phyloP scores from a whole-genome alignment of 176 grass and related monocot genomes.

The Lolium multiflorum region DNA sequence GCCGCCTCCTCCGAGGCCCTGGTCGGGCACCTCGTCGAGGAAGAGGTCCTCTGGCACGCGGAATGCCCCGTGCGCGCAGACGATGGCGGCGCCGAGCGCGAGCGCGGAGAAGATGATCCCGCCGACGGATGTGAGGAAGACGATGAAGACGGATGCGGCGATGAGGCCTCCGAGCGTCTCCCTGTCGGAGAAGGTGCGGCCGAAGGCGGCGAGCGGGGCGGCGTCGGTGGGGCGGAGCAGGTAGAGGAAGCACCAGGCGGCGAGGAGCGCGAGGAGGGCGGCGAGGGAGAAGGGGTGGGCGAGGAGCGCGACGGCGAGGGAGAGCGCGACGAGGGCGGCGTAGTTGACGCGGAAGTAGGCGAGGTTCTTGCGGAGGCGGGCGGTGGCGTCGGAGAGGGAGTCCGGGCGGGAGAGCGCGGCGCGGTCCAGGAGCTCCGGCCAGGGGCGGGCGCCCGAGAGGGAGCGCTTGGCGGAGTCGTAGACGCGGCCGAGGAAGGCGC shows the following conservation, averaged over 20 bases:
- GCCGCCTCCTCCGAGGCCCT: not conserved
- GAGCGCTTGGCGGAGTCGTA: constrained; percentile 26
- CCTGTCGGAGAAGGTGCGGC: constrained; percentile 32
- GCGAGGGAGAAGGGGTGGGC: constrained; percentile 30
- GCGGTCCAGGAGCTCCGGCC: constrained; percentile 30
- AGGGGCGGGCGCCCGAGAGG: constrained; percentile 30
- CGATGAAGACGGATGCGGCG: constrained; percentile 23
- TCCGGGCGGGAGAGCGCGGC: constrained; percentile 32
- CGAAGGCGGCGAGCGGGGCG: not conserved
- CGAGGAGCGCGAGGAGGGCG: constrained; percentile 28
- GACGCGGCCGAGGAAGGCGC: constrained; percentile 20
- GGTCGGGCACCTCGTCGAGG: constrained; percentile 25
- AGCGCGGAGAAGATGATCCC: constrained; percentile 39
- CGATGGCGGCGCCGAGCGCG: constrained; percentile 27
- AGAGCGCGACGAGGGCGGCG: constrained; percentile 50
- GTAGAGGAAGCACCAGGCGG: constrained; percentile 34
- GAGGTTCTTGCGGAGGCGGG: constrained; percentile 52
- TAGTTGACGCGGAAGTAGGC: constrained; percentile 98
- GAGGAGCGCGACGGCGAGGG: constrained; percentile 11
- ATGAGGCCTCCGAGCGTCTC: constrained; percentile 17
- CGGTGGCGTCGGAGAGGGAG: constrained; percentile 28
- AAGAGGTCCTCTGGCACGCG: constrained; percentile 24
- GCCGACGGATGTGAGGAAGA: constrained; percentile 32
- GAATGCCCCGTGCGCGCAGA: constrained; percentile 31
- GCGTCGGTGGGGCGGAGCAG: constrained; percentile 27